Conservation (phyloP, 2,329 filamentous ascomycete genomes). For the Apiospora rasikravindrae region DNA sequence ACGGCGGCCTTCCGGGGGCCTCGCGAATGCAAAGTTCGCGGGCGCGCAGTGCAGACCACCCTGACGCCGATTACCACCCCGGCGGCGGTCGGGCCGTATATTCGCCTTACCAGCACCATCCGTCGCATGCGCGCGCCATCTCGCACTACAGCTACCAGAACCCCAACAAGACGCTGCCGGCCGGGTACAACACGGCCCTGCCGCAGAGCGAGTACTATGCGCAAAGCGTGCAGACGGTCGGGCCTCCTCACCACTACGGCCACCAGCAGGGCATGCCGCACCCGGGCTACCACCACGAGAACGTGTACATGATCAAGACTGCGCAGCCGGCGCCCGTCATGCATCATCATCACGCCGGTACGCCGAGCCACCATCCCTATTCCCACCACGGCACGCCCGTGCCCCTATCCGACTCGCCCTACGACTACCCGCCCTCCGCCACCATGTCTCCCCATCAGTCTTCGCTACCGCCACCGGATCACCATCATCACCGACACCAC, state of each 20-base stretch:
- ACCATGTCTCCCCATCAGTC: neutral
- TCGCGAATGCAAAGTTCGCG: slow-evolving; percentile 11
- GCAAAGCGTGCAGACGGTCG: slow-evolving; percentile 4
- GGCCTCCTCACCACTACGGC: slow-evolving; percentile 1
- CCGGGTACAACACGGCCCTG: neutral
- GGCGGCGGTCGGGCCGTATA: slow-evolving; percentile 29
- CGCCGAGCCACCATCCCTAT: neutral
- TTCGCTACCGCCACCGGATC: neutral
- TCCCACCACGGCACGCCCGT: slow-evolving; percentile 14
- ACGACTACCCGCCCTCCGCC: slow-evolving; percentile 16
- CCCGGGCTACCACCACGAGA: slow-evolving; percentile 18
- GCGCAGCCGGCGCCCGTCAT: slow-evolving; percentile 15
- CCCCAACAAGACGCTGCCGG: slow-evolving; percentile 1
- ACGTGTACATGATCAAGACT: slow-evolving; percentile 16
- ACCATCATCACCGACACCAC: slow-evolving; percentile 1
- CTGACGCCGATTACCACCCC: slow-evolving; percentile 37
- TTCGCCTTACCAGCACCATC: slow-evolving; percentile 46
- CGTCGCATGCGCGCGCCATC: slow-evolving; percentile 29
- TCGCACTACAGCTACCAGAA: slow-evolving; percentile 17
- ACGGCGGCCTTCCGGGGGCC: neutral
- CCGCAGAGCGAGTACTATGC: slow-evolving; percentile 1
- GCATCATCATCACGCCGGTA: neutral
- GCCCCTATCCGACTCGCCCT: neutral
- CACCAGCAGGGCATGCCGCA: slow-evolving; percentile 11
- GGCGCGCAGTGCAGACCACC: slow-evolving; percentile 34